Evolutionary conservation across 1,139 yeast genomes (phyloP), one percentile per base, ranked within the genome.

Genomic region (Tardiomyces digboiensis): DNA sequence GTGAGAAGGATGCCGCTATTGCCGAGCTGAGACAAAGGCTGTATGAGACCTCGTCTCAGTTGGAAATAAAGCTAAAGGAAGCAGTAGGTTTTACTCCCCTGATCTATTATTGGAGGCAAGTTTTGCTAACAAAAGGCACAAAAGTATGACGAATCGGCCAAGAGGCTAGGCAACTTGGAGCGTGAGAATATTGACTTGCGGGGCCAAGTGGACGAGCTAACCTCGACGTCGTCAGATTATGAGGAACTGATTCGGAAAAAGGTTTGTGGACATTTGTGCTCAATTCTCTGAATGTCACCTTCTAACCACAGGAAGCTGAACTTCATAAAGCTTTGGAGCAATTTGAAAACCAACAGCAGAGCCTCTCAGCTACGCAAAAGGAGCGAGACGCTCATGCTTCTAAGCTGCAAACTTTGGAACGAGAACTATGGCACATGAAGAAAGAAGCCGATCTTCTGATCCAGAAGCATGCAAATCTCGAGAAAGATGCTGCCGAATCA

Each of bases 171-270:
- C 19, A 20, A 33, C 2, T 36, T 40, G 26, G 36, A 43, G 40
- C 39, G 38, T 44, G 40, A 21, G 52, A 80, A 79, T 54, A 62
- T 64, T 19, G 67, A 62, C 18, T 61, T 80, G 20, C 57, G 68
- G 46, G 49, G 56, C 39, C 64, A 72, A 59, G 48, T 73, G 39
- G 56, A 64, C 41, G 53, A 60, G 2, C 53, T 68, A 13, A 68
- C 68, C 43, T 59, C 58, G 21, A 66, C 72, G 2, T 62, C 70
- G 8, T 50, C 60, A 1, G 67, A 65, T 39, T 61, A 66, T 42
- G 68, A 59, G 40, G 59, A 59, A 13, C 64, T 66, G 29, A 54
- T 71, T 40, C 52, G 56, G 18, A 54, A 58, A 33, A 73, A 68
- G 46, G 52, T 41, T 13, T 16, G 20, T 5, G 29, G 7, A 39